A percentile compares a stretch with the other conserved stretches of the same genome.
These are phyloP conservation scores for Starmerella cellae DNA, from an alignment of 805 yeast species.

Conservation along the genomic window DNA sequence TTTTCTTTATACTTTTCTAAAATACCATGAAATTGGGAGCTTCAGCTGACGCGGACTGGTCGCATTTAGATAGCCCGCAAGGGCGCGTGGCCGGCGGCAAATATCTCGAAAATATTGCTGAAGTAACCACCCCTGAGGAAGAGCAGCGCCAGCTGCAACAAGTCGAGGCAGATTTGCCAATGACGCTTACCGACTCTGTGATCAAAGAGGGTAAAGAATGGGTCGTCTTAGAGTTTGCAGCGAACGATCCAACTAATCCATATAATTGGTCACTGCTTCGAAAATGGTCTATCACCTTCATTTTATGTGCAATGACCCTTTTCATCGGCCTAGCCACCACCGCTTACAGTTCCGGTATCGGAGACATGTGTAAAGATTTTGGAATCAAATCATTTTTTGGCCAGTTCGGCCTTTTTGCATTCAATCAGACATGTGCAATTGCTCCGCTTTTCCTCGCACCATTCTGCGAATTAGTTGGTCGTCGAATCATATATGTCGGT, in stretches of 20 bases:
- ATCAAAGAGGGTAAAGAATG: conserved; percentile 21
- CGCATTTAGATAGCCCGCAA: conserved; percentile 17
- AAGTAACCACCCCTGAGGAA: conserved; percentile 8
- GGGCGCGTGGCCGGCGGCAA: conserved; percentile 21
- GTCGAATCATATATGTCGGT: conserved; percentile 38
- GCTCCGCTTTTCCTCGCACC: conserved; percentile 55
- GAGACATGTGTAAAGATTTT: conserved; percentile 43
- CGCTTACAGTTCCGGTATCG: conserved; percentile 77
- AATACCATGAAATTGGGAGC: conserved; percentile 16
- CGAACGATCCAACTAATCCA: conserved; percentile 84
- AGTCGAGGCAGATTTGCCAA: conserved; percentile 18
- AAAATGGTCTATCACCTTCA: conserved; percentile 39
- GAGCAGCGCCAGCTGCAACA: conserved; percentile 16
- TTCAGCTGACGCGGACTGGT: conserved; percentile 20
- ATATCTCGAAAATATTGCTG: conserved; percentile 13
- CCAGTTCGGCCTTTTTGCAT: conserved; percentile 43
- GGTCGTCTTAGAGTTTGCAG: conserved; percentile 54
- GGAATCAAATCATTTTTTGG: conserved; percentile 55
- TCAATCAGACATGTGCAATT: conserved; percentile 49
- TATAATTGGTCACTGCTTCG: conserved; percentile 55
- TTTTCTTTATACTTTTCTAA: not conserved
- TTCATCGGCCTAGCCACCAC: conserved; percentile 91
- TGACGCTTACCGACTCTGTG: conserved; percentile 18
- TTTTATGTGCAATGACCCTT: conserved; percentile 60
- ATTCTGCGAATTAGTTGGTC: conserved; percentile 44